Conservation (phyloP, 306 rosid genomes). For the Prunus mongolica region DNA sequence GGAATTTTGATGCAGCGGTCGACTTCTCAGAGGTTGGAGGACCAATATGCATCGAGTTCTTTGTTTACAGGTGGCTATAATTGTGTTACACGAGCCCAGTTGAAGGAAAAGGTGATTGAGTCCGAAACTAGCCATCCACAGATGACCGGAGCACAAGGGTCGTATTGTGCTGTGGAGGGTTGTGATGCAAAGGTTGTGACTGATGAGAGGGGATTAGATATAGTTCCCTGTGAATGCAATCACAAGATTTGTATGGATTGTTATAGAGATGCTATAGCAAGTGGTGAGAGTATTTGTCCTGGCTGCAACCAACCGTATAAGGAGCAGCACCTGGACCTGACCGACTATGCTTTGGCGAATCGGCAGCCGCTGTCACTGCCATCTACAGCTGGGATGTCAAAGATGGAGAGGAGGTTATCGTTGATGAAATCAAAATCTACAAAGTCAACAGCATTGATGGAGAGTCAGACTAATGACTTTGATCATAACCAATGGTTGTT, state of each 20-base stretch:
- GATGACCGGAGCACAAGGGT: conserved; percentile 62
- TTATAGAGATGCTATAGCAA: conserved; percentile 43
- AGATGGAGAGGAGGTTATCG: conserved; percentile 58
- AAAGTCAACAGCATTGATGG: conserved; percentile 33
- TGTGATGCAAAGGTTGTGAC: conserved; percentile 57
- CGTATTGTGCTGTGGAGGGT: conserved; percentile 49
- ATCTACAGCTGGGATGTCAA: conserved; percentile 29
- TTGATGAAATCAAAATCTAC: conserved; percentile 34
- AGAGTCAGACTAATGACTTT: conserved; percentile 45
- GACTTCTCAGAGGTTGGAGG: conserved; percentile 56
- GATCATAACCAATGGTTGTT: conserved; percentile 57
- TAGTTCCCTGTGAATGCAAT: conserved; percentile 59
- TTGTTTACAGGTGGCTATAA: conserved; percentile 68
- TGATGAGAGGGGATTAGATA: conserved; percentile 62
- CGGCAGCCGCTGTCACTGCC: conserved; percentile 27
- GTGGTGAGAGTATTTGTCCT: conserved; percentile 56
- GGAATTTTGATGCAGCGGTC: conserved; percentile 52
- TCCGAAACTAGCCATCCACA: conserved; percentile 63
- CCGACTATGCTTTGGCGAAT: conserved; percentile 9
- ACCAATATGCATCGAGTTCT: conserved; percentile 61
- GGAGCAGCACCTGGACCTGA: conserved; percentile 9
- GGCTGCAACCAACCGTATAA: conserved; percentile 51
- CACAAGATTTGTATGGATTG: conserved; percentile 69
- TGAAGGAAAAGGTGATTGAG: conserved; percentile 61
- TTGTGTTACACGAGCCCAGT: conserved; percentile 51